A percentile compares a stretch with the other conserved stretches of the same genome.
phyloP scores from a whole-genome alignment of 2,329 filamentous ascomycete genomes.

The Capronia coronata region DNA sequence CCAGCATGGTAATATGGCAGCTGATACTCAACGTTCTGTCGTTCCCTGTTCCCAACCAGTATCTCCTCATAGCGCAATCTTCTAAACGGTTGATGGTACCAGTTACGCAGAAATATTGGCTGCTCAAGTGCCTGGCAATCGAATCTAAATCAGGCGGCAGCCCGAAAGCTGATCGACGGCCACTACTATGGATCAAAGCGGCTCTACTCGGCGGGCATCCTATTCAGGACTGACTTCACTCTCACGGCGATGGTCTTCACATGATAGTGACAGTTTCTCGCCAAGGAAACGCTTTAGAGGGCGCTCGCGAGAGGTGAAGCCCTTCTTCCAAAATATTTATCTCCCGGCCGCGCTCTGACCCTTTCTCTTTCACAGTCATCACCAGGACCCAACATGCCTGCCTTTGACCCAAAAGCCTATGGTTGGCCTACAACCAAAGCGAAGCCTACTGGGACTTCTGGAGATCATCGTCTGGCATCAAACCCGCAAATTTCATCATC shows the following conservation, averaged over 20 bases:
- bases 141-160: background rate
- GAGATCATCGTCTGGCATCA: background rate
- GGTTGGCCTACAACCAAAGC: slow-evolving; percentile 4
- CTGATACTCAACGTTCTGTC: background rate
- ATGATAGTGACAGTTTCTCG: background rate
- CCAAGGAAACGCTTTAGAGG: background rate
- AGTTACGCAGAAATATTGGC: background rate
- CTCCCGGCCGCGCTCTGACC: background rate
- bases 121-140: background rate
- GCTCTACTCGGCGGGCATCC: background rate
- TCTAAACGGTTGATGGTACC: background rate
- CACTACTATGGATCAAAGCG: background rate
- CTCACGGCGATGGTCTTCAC: background rate
- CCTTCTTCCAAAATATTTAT: background rate
- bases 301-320: background rate
- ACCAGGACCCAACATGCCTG: background rate
- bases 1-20: background rate
- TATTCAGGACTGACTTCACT: background rate
- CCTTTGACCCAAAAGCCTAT: slow-evolving; percentile 7
- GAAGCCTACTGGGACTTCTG: background rate
- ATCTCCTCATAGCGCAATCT: background rate
- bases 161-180: too few relatives aligned
- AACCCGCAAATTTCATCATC: background rate
- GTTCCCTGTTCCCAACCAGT: background rate
- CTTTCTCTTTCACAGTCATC: background rate